Evolutionary conservation across 2,329 filamentous ascomycete genomes (phyloP), one percentile per base, ranked within the genome.

Genomic region (Aspergillus sp.): DNA sequence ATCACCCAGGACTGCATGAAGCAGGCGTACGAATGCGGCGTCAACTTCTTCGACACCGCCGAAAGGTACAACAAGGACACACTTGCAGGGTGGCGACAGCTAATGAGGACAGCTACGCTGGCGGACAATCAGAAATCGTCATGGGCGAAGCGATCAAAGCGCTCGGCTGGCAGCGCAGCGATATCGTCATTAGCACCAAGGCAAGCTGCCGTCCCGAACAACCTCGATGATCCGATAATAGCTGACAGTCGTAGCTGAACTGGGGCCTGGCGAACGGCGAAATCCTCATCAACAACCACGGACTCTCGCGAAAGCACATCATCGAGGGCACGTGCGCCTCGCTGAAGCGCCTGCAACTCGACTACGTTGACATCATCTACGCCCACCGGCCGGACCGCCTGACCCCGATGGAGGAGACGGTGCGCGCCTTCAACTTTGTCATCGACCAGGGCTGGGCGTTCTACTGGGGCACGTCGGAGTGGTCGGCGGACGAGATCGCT

Each of bases 381-480:
- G 85, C 85, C n/a, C 86, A 89, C 72, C 79, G 86, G 10, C 83
- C 86, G 1, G 86, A 89, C 65, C 78, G 83, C 11, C 73, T 69
- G 41, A 88, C 85, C 0, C 86, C 86, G 0, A 88, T 89, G 72
- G 84, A 88, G 68, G 86, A 89, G 74, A 85, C 80, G 0, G 85
- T 89, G 36, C 82, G 85, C 41, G 84, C 85, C 36, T 88, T 89
- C 74, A 88, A 88, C 75, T 77, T 87, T 68, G 72, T 89, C 35
- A 88, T 90, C 66, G 77, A 85, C 65, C 78, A 77, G 0, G 87
- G 86, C 50, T 84, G 87, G 72, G 82, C 83, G 2, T 82, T 89
- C 58, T 88, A 88, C 75, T 88, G 85, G 84, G 85, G 84, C 46
- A 88, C 85, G 0, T 86, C 82, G 1, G 83, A 87, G 68, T 88